Evolutionary conservation across 2,329 filamentous ascomycete genomes (phyloP), one percentile per base, ranked within the genome.

Genomic region (Monilinia laxa): DNA sequence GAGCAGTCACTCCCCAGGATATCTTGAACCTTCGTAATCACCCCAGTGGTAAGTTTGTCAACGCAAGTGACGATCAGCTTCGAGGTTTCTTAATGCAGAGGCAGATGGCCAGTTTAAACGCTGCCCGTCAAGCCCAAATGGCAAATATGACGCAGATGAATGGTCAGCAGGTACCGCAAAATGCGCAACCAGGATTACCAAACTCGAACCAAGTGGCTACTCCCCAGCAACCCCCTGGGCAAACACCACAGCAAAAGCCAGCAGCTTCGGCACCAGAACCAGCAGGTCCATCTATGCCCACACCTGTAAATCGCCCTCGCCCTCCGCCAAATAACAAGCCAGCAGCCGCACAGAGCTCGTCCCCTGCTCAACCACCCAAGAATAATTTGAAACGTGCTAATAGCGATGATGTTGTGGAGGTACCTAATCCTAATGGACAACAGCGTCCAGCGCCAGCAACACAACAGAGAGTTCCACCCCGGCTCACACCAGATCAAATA

Each of bases 371-470:
- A 52, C 69, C 73, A 7, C 28, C 70, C 67, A 82, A 83, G 69
- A 79, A 72, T 45, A 64, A 66, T 31, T 66, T 79, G 31, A 81
- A 81, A 72, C 76, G 82, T 68, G 72, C 78, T 4, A 77, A 69
- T 56, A 77, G 76, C 65, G 81, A 84, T 70, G 82, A 84, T 71
- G 73, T 78, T n/a, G 72, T 78, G 47, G 81, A 82, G 65, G 71
- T 77, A 42, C 78, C 78, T 56, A 77, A 79, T 68, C 77, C 77
- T 10, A 77, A 78, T 66, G 52, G 65, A 14, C 71, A 72, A 52
- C 73, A 68, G 42, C 56, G 56, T 7, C 64, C 56, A 54, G 65
- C 69, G 49, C 58, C 70, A 35, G 47, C 67, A 14, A 64, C 70
- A 11, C 75, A 76, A 54, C 78, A 77, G 65, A 71, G 71, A 62